Evolutionary conservation across 2,329 filamentous ascomycete species (phyloP).

Genomic region (Xylariaceae sp.): DNA sequence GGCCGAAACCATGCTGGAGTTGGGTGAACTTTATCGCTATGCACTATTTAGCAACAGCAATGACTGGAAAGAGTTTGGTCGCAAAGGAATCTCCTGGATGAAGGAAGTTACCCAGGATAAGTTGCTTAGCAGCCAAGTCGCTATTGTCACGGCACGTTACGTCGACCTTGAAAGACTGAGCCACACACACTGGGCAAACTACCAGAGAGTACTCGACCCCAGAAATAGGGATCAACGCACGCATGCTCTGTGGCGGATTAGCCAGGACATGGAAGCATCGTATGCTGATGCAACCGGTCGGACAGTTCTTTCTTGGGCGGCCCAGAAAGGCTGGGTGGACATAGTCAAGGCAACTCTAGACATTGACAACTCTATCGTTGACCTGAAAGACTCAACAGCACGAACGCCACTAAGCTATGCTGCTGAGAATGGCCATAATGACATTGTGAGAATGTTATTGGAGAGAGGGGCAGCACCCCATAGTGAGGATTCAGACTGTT

Average conservation of each 20-base stretch:
- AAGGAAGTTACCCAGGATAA: not conserved
- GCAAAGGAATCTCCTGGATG: not conserved
- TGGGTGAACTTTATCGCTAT: not conserved
- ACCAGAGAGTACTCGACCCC: not conserved
- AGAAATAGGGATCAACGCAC: not conserved
- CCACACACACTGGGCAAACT: not conserved
- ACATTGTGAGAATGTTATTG: not conserved
- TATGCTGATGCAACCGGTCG: too few relatives aligned
- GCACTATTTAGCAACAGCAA: not conserved
- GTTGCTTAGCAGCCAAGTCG: not conserved
- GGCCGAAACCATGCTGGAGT: not conserved
- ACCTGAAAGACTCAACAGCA: too few relatives aligned
- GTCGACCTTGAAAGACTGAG: not conserved
- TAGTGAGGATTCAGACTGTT: too few relatives aligned
- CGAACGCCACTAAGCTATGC: not conserved
- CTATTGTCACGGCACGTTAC: not conserved
- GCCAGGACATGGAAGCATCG: too few relatives aligned
- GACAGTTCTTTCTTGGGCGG: not conserved
- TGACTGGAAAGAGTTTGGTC: not conserved
- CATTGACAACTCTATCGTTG: too few relatives aligned
- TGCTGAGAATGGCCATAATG: not conserved
- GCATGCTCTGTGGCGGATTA: not conserved
- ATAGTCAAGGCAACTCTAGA: not conserved
- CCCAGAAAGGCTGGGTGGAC: not conserved
- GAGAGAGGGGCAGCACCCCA: not conserved